Evolutionary conservation across 75 land plant species (phyloP).

Genomic region (Larix kaempferi): DNA sequence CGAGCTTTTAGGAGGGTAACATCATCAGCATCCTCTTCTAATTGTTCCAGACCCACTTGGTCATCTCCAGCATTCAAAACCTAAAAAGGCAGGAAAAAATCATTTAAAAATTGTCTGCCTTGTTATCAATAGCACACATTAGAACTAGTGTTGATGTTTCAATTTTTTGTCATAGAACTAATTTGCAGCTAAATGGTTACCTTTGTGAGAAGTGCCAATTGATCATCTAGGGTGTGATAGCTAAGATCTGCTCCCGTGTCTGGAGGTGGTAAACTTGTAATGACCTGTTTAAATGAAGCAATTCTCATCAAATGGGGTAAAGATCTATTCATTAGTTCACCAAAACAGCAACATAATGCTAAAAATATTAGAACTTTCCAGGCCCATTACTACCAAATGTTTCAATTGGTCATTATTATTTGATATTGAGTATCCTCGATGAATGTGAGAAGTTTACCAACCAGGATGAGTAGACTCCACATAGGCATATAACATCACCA

Average conservation of each 20-base stretch:
- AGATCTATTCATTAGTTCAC: no score
- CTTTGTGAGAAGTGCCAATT: constrained; percentile 77
- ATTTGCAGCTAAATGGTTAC: constrained; percentile 20
- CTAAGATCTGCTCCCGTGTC: constrained; percentile 81
- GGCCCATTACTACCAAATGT: no score
- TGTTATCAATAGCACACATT: neutral
- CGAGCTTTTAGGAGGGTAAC: constrained; percentile 67
- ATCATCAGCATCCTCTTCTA: constrained; percentile 90
- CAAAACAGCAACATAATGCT: no score
- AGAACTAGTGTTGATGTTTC: neutral
- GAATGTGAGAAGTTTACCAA: no score
- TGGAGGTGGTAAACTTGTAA: constrained; percentile 94
- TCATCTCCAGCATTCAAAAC: constrained; percentile 93
- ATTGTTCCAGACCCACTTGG: constrained; percentile 74
- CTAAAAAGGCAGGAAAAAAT: constrained; percentile 23
- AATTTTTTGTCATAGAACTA: neutral
- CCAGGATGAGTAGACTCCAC: no score
- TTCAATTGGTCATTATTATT: no score
- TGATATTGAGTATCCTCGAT: no score
- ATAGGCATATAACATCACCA: no score
- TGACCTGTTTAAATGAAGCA: constrained; percentile 42
- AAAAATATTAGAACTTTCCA: no score
- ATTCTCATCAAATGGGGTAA: no score
- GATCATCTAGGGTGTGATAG: constrained; percentile 70
- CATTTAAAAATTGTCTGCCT: neutral